A percentile compares a stretch with the other conserved stretches of the same genome.
Conservation (phyloP, 1,284 basidiomycete genomes). For the Phylloporus gajari region DNA sequence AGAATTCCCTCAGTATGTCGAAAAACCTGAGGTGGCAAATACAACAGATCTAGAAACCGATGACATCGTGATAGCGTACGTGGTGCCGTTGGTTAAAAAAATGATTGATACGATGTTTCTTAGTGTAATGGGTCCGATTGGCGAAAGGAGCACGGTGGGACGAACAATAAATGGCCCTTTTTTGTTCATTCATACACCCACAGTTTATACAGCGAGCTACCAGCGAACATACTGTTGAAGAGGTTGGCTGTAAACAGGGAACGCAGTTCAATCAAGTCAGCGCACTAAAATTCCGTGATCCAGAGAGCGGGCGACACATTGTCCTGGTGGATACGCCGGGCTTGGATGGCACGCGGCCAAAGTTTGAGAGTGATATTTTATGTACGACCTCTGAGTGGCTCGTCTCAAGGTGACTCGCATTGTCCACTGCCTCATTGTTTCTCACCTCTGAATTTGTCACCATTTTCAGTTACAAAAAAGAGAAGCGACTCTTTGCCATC, state of each 20-base stretch:
- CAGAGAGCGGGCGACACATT: conserved; percentile 5
- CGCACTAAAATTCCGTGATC: conserved; percentile 17
- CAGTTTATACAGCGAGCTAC: conserved; percentile 43
- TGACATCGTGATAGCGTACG: conserved; percentile 36
- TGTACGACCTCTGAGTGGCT: conserved; percentile 40
- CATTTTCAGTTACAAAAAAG: conserved; percentile 43
- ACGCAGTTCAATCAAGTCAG: conserved; percentile 23
- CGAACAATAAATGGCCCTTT: too few relatives aligned
- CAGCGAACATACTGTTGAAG: conserved; percentile 23
- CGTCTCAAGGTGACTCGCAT: conserved; percentile 1
- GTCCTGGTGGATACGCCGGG: conserved; percentile 37
- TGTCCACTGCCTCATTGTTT: too few relatives aligned
- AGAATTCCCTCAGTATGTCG: too few relatives aligned
- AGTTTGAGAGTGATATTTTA: conserved; percentile 36
- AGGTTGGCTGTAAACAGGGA: too few relatives aligned
- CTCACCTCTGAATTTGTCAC: not conserved
- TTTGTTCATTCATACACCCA: not conserved
- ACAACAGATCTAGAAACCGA: conserved; percentile 12
- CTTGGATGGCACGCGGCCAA: conserved; percentile 29
- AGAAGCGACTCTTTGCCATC: conserved; percentile 50
- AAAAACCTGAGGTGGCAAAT: not conserved
- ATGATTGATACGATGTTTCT: too few relatives aligned
- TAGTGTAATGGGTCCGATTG: conserved; percentile 40
- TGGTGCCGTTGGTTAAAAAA: too few relatives aligned
- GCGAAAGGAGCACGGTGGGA: conserved; percentile 28